Evolutionary conservation across 306 rosid species (phyloP).

Genomic region (Rosa rugosa): DNA sequence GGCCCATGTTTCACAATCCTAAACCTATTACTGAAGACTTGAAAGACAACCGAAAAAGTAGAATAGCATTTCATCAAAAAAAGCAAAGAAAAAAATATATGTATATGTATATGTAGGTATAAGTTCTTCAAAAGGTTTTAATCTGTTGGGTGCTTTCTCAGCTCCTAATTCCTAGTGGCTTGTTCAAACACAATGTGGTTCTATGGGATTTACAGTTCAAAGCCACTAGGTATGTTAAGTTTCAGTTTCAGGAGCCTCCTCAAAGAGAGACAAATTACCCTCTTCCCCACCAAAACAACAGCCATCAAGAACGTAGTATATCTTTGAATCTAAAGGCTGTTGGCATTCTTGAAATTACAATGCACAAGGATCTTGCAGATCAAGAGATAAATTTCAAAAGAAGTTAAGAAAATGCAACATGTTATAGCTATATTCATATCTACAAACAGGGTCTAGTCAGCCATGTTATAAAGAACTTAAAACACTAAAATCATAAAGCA

Average conservation of each 20-base stretch:
- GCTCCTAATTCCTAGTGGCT: neutral
- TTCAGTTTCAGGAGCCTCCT: neutral
- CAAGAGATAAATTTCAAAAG: too few species aligned
- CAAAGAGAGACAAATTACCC: neutral
- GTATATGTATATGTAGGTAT: neutral
- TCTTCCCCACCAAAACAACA: neutral
- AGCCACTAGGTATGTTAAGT: neutral
- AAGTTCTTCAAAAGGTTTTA: neutral
- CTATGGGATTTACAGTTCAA: neutral
- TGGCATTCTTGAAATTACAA: too few species aligned
- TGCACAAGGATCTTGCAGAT: too few species aligned
- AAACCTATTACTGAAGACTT: neutral
- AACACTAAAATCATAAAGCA: neutral
- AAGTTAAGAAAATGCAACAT: too few species aligned
- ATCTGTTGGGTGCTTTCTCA: neutral
- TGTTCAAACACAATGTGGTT: neutral
- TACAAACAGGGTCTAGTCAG: neutral
- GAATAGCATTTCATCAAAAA: neutral
- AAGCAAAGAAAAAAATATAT: neutral
- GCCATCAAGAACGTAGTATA: neutral
- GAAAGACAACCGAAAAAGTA: neutral
- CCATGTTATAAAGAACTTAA: neutral
- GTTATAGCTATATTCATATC: too few species aligned
- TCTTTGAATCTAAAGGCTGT: too few species aligned
- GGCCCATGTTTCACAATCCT: neutral